Base-by-base conservation (phyloP, 345 rosid genomes). In the Gossypium arboreum region DNA sequence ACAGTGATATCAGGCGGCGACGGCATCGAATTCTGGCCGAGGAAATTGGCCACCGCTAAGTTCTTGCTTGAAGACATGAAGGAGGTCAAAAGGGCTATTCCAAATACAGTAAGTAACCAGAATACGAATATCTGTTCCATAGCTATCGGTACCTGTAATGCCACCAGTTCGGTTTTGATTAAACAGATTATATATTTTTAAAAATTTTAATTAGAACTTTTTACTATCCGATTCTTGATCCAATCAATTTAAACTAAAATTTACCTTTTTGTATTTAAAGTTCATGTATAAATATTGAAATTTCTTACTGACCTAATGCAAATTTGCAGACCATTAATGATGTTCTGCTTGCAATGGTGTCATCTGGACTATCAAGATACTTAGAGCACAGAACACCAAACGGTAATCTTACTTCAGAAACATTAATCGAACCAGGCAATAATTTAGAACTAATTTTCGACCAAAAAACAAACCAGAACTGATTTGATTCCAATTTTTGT, bases 1-100 rank as follows among this genome's bases (percentile, higher is more conserved):
- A 87, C 87, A 39, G 81, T 29, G 64, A 75, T 84, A 2, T 72
- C 81, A 27, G 92, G 92, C n/a, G 92, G 91, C n/a, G 84, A 73
- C 0, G 91, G 89, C 64, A 86, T 83, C 83, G 92, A 90, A 86
- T 83, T 83, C 6, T 88, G 91, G 92, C 94, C 88, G 29, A 83
- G 94, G 74, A 86, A 84, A 78, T 56, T 81, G 58, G 85, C 78
- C 13, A 82, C 86, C 7, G 91, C 94, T 4, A 79, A 59, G 71
- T 82, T 90, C 58, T 22, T 45, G 78, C 73, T 90, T 9, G 82
- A 85, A 0, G 91, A 88, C 73, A 86, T 87, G 91, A 86, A 86
- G 62, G 7, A 29, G 55, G 92, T 86, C 2, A 87, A 86, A 82
- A 77, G 12, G 4, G 83, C 86, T 0, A 74, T 87, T 52, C 55